These are phyloP conservation scores for Helianthus annuus DNA, from an alignment of 129 eudicot species.

Conservation along the genomic window DNA sequence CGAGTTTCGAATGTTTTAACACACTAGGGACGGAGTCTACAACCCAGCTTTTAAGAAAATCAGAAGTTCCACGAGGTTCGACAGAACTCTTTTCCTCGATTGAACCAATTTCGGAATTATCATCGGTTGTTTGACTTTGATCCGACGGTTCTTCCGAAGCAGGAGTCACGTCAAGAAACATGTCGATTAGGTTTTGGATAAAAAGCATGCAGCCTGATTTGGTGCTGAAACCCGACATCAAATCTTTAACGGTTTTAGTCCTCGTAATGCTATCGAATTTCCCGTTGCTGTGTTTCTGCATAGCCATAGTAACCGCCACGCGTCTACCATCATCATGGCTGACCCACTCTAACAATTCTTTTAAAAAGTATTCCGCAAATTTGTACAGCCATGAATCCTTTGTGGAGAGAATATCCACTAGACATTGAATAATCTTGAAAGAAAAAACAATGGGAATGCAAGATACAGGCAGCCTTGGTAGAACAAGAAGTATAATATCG, in stretches of 20 bases:
- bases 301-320: conserved; percentile 72
- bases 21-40: conserved; percentile 75
- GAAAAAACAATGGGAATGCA: conserved; percentile 67
- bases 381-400: conserved; percentile 87
- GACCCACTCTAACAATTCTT: conserved; percentile 76
- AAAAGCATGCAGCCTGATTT: conserved; percentile 80
- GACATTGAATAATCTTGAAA: conserved; percentile 76
- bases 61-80: conserved; percentile 53
- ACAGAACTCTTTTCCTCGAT: conserved; percentile 70
- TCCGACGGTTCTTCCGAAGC: conserved; percentile 92
- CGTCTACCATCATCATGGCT: conserved; percentile 63
- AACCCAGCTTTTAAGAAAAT: conserved; percentile 79
- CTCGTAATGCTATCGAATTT: conserved; percentile 81
- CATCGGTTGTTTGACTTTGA: conserved; percentile 95
- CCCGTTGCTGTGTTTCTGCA: conserved; percentile 88
- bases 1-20: conserved; percentile 67
- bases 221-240: conserved; percentile 74
- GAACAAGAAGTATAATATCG: conserved; percentile 74
- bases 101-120: conserved; percentile 87
- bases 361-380: conserved; percentile 62
- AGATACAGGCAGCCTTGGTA: conserved; percentile 81
- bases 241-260: conserved; percentile 71
- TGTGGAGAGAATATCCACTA: conserved; percentile 78
- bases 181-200: conserved; percentile 62
- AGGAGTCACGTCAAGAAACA: conserved; percentile 80